Evolutionary conservation across 179 eudicot genomes (phyloP).

Genomic region (Pouteria campechiana): DNA sequence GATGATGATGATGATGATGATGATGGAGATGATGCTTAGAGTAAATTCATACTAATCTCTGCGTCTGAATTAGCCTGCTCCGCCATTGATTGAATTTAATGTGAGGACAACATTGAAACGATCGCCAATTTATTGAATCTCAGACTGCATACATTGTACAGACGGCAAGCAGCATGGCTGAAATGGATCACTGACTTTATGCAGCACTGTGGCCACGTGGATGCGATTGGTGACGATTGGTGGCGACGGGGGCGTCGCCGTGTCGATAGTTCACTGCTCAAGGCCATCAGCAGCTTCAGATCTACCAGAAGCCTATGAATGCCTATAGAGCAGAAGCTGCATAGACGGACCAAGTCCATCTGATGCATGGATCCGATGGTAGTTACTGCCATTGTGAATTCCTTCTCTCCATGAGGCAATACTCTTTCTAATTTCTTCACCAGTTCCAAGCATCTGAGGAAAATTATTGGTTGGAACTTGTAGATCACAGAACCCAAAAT

Average conservation of each 20-base stretch:
- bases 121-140: no score
- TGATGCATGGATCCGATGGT: constrained; percentile 95
- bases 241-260: no score
- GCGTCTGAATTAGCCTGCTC: constrained; percentile 4
- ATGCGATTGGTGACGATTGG: no score
- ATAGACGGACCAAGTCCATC: constrained; percentile 88
- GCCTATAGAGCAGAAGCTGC: constrained; percentile 88
- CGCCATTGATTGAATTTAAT: no score
- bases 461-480: constrained; percentile 57
- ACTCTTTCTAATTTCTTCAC: constrained; percentile 83
- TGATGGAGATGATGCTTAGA: neutral
- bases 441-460: constrained; percentile 64
- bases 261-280: no score
- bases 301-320: no score
- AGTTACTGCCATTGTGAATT: constrained; percentile 85
- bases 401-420: constrained; percentile 87
- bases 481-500: constrained; percentile 62
- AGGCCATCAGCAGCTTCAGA: no score
- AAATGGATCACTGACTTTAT: no score
- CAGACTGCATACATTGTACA: no score
- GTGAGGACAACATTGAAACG: no score
- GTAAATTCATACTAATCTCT: neutral
- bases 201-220: no score
- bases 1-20: neutral
- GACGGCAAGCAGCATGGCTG: no score